Percentiles rank a stretch among this genome's conserved stretches.
Conservation (phyloP, 108 stramenopile species). For the Pseudonitzschia pungens region DNA sequence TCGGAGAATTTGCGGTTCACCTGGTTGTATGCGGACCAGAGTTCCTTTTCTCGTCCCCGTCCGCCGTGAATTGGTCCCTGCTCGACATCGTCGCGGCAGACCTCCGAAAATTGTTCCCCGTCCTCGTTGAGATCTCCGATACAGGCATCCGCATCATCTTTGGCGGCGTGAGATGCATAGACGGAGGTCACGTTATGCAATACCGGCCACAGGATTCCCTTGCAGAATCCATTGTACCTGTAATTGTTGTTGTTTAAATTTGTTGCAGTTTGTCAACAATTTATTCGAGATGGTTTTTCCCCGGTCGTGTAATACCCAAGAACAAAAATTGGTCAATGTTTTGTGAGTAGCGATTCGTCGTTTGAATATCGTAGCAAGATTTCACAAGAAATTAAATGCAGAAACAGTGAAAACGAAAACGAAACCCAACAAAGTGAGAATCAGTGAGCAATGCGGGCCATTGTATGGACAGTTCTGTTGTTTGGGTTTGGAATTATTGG, state of each 20-base stretch:
- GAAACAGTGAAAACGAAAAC: background rate
- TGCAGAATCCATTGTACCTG: slow-evolving; percentile 96
- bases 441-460: no score
- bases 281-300: no score
- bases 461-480: no score
- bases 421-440: background rate
- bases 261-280: no score
- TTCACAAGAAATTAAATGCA: no score
- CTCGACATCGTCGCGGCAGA: slow-evolving; percentile 73
- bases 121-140: slow-evolving; percentile 19
- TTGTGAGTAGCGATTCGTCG: no score
- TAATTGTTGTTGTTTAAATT: background rate
- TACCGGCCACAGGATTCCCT: slow-evolving; percentile 94
- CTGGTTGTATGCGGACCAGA: slow-evolving; percentile 88
- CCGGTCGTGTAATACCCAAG: no score
- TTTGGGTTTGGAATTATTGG: no score
- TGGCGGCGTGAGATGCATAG: slow-evolving; percentile 53
- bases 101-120: slow-evolving; percentile 65
- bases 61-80: slow-evolving; percentile 87
- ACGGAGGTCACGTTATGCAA: slow-evolving; percentile 94
- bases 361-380: no score
- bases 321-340: no score
- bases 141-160: background rate
- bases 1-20: slow-evolving; percentile 93
- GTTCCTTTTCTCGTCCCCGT: slow-evolving; percentile 77